These are phyloP conservation scores for Cutaneotrichosporon dermatis DNA, from an alignment of 1,284 basidiomycete genomes.

Conservation along the genomic window DNA sequence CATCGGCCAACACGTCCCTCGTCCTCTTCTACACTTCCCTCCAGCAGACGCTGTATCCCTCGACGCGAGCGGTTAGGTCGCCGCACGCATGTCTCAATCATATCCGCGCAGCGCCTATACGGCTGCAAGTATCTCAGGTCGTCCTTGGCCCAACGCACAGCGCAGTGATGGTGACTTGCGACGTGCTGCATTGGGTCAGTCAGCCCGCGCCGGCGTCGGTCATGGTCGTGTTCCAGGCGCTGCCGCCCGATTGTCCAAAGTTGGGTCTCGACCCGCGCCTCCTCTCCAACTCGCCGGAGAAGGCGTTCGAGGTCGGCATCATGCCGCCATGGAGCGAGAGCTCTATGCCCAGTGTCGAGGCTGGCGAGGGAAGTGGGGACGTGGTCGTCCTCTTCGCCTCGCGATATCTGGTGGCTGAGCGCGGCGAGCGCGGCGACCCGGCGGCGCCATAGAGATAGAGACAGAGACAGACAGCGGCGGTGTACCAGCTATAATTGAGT, in stretches of 20 bases:
- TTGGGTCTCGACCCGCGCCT: conserved; percentile 29
- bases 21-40: conserved; percentile 42
- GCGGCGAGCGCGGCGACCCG: background rate
- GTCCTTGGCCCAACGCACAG: conserved; percentile 22
- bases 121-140: conserved; percentile 3
- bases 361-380: background rate
- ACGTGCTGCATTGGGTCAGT: conserved; percentile 5
- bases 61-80: conserved; percentile 4
- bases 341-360: conserved; percentile 5
- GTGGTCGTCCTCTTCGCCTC: conserved; percentile 26
- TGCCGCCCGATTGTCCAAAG: conserved; percentile 27
- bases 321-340: conserved; percentile 26
- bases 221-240: conserved; percentile 21
- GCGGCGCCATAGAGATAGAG: no score
- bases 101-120: conserved; percentile 11
- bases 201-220: conserved; percentile 1
- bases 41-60: conserved; percentile 27
- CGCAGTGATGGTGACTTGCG: conserved; percentile 20
- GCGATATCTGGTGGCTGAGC: conserved; percentile 36
- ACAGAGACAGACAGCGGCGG: no score
- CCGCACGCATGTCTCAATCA: conserved; percentile 10
- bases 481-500: no score
- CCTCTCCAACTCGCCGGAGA: conserved; percentile 1
- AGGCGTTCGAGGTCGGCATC: conserved; percentile 26
- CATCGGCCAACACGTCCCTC: conserved; percentile 25